Evolutionary conservation across 805 yeast species (phyloP).

Genomic region (Suhomyces xylopsoci): DNA sequence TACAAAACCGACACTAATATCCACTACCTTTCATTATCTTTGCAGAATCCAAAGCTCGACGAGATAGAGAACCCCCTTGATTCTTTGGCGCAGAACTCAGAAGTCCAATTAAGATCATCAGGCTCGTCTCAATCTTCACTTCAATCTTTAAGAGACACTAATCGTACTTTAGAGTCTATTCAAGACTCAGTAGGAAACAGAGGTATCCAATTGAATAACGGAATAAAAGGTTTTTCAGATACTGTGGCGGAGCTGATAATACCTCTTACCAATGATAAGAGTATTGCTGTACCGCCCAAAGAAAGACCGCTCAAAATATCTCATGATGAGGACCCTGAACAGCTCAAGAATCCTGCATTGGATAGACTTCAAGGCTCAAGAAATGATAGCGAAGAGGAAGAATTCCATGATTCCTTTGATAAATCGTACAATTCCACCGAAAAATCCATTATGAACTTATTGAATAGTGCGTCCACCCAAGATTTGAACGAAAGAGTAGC

Average conservation of each 20-base stretch:
- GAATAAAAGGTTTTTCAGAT: slow-evolving; percentile 42
- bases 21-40: slow-evolving; percentile 30
- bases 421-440: slow-evolving; percentile 35
- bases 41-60: slow-evolving; percentile 16
- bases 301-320: slow-evolving; percentile 1
- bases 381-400: slow-evolving; percentile 8
- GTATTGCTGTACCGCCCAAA: background rate
- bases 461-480: slow-evolving; percentile 18
- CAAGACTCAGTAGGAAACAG: slow-evolving; percentile 12
- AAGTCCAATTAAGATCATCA: slow-evolving; percentile 24
- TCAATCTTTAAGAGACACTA: slow-evolving; percentile 30
- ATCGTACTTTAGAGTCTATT: slow-evolving; percentile 23
- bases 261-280: slow-evolving; percentile 14
- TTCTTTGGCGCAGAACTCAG: slow-evolving; percentile 25
- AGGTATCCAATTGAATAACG: slow-evolving; percentile 36
- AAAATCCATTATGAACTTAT: slow-evolving; percentile 39
- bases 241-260: slow-evolving; percentile 32
- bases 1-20: slow-evolving; percentile 32
- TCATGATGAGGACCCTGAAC: slow-evolving; percentile 11
- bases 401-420: slow-evolving; percentile 31
- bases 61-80: slow-evolving; percentile 31
- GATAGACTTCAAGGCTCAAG: background rate
- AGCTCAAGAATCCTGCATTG: background rate
- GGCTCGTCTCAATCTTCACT: slow-evolving; percentile 43
- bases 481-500: slow-evolving; percentile 5